Evolutionary conservation across 768 basidiomycete species (phyloP), one percentile per base, ranked within the genome.

Genomic region (Amanita polypyramis): DNA sequence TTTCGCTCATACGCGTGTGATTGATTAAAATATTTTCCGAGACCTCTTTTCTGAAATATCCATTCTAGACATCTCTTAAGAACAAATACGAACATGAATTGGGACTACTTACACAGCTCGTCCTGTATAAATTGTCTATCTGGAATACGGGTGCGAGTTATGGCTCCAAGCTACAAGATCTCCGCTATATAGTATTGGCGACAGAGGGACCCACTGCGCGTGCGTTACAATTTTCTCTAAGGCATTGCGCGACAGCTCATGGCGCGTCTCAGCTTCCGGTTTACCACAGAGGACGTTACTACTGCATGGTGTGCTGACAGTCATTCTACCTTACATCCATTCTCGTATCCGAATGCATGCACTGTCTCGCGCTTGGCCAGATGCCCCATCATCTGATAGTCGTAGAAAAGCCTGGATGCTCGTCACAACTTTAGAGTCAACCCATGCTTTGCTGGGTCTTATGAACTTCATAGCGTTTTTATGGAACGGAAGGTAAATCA

Each of bases 351-450:
- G 88, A 32, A 59, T 73, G 2, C 72, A 86, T 60, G 91, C 90
- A 1, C 69, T 96, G 17, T 89, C 89, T 1, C 70, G 70, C 52
- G 81, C 92, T 36, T 96, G 93, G 93, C 91, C 92, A 1, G 93
- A 96, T 60, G 77, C 85, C 2, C 93, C 93, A 2, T 79, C 82
- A 23, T 81, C 78, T 37, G 87, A 93, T 63, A 68, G 69, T 52
- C 73, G 86, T 34, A 77, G 85, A 29, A 80, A 75, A 60, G 72
- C 77, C 38, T 95, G 91, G 92, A 76, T 75, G 46, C 43, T 72
- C 0, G 67, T 95, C 10, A 75, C 75, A 12, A 72, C 73, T 35
- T 53, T 83, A 1, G 91, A 95, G 68, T 79, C 85, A 4, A 57
- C 71, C 0, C 78, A 90, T 51, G 71, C 77, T 4, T 60, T 79